Conservation (phyloP, 2,329 filamentous ascomycete genomes). For the Ceratocystis destructans region DNA sequence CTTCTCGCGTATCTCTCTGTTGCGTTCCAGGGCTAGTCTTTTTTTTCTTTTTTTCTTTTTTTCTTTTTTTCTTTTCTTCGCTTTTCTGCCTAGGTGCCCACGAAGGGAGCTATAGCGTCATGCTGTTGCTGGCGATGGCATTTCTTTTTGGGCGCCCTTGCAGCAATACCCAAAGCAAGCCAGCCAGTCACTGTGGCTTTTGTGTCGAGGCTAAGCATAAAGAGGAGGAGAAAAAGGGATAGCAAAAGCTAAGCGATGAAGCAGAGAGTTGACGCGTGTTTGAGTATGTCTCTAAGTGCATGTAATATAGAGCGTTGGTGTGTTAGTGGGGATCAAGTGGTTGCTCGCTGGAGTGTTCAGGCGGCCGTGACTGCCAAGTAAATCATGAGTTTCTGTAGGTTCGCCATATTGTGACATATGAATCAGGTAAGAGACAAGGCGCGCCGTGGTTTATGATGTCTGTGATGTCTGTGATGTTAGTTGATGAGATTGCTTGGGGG, state of each 20-base stretch:
- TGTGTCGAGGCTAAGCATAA: not conserved
- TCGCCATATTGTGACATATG: not conserved
- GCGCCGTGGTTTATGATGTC: not conserved
- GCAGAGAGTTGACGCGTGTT: not conserved
- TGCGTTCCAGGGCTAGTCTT: not conserved
- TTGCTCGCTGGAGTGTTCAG: not conserved
- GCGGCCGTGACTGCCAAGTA: not conserved
- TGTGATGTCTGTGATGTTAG: not conserved
- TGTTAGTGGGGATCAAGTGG: not conserved
- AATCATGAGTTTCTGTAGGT: not conserved
- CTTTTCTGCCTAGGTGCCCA: not conserved
- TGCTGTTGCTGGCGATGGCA: not conserved
- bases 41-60: not conserved
- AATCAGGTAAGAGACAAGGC: not conserved
- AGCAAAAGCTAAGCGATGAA: not conserved
- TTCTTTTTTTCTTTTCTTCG: not conserved
- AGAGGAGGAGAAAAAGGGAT: not conserved
- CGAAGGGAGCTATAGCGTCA: not conserved
- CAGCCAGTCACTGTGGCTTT: not conserved
- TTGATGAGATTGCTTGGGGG: not conserved
- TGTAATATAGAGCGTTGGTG: not conserved
- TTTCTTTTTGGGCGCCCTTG: not conserved
- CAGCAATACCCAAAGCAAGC: not conserved
- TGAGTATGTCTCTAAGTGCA: not conserved
- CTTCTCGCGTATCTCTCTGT: slow-evolving; percentile 1